A percentile compares a stretch with the other conserved stretches of the same genome.
Conservation (phyloP, 768 basidiomycete species). For the Mycena metata region DNA sequence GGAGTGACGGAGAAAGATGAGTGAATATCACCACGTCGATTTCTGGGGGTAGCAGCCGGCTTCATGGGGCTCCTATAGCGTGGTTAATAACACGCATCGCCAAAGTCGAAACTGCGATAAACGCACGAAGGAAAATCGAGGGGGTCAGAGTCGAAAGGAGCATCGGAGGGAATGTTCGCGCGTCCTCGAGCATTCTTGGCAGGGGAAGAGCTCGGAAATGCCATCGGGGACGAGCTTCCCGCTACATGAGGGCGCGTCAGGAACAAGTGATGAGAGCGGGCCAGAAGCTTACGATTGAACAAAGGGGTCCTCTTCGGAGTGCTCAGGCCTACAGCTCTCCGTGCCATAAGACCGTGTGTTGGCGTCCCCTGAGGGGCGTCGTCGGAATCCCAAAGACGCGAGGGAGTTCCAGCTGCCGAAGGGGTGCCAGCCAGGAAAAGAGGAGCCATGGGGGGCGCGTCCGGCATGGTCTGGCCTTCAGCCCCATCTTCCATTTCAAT, state of each 20-base stretch:
- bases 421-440: slow-evolving; percentile 71
- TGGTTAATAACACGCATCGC: not conserved
- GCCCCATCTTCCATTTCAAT: slow-evolving; percentile 63
- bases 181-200: slow-evolving; percentile 60
- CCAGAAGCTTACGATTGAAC: slow-evolving; percentile 60
- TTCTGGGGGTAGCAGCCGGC: slow-evolving; percentile 73
- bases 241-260: slow-evolving; percentile 47
- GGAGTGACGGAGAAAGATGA: slow-evolving; percentile 78
- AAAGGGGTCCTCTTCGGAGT: slow-evolving; percentile 70
- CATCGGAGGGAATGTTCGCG: slow-evolving; percentile 50
- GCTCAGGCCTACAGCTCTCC: slow-evolving; percentile 66
- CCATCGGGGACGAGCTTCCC: slow-evolving; percentile 73
- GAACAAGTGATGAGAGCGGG: not conserved
- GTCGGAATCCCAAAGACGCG: slow-evolving; percentile 52
- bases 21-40: slow-evolving; percentile 91
- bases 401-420: slow-evolving; percentile 65
- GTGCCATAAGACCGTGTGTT: slow-evolving; percentile 60
- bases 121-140: slow-evolving; percentile 79
- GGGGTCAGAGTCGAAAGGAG: slow-evolving; percentile 70
- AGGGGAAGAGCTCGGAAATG: slow-evolving; percentile 76
- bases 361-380: slow-evolving; percentile 56
- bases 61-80: slow-evolving; percentile 63
- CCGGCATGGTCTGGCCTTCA: slow-evolving; percentile 55
- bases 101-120: not conserved
- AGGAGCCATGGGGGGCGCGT: slow-evolving; percentile 58